phyloP scores from a whole-genome alignment of 2,329 filamentous ascomycete species.

The Sphaerostilbella broomeana region DNA sequence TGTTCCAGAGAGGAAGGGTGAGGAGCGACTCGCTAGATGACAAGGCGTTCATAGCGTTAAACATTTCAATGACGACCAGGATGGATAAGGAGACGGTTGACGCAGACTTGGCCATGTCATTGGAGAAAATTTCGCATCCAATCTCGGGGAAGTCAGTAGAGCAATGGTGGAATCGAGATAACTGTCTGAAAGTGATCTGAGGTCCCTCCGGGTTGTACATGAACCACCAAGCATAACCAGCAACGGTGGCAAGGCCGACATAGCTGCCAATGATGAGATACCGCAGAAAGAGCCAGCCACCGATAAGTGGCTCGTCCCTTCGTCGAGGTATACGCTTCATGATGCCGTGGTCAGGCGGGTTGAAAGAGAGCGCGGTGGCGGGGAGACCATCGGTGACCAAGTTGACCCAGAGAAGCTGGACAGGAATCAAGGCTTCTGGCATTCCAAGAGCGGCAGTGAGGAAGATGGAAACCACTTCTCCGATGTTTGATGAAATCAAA shows the following conservation, averaged over 20 bases:
- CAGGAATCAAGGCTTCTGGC: constrained; percentile 94
- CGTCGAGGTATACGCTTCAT: constrained; percentile 90
- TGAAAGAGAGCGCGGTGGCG: constrained; percentile 93
- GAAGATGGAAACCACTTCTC: constrained; percentile 98
- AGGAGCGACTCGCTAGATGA: constrained; percentile 92
- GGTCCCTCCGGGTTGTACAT: constrained; percentile 90
- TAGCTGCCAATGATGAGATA: constrained; percentile 96
- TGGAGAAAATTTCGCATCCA: constrained; percentile 84
- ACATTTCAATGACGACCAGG: constrained; percentile 97
- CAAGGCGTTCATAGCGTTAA: constrained; percentile 97
- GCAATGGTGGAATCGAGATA: constrained; percentile 92
- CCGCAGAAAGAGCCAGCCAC: constrained; percentile 94
- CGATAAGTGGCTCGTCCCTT: constrained; percentile 86
- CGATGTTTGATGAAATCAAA: constrained; percentile 97
- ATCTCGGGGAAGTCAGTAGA: constrained; percentile 78
- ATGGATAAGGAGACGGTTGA: constrained; percentile 89
- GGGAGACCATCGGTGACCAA: constrained; percentile 95
- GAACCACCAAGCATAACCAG: constrained; percentile 99
- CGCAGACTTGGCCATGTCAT: constrained; percentile 79
- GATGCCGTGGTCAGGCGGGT: constrained; percentile 95
- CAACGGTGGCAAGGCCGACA: constrained; percentile 89
- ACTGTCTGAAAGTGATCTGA: constrained; percentile 83
- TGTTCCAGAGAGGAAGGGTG: constrained; percentile 93
- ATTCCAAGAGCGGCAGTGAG: constrained; percentile 92
- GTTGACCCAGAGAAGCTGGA: constrained; percentile 98